Base-by-base conservation (phyloP, 164 flowering plant species). In the Warburgia ugandensis region DNA sequence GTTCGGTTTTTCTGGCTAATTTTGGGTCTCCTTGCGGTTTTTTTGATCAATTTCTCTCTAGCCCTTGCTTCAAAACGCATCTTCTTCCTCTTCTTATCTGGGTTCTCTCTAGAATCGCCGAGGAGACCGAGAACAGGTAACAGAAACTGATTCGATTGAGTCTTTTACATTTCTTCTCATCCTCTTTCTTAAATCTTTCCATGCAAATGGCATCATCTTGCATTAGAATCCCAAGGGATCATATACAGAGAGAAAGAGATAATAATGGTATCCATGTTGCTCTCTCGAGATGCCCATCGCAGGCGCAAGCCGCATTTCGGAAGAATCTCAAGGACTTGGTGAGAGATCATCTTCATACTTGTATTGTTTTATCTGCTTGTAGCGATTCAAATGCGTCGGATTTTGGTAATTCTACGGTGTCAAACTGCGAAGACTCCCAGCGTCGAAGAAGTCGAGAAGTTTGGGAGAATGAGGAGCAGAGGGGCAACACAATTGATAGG, bases 321-420 rank as follows among this genome's bases (percentile, higher is more conserved):
- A 75, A 74, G 55, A 79, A 73, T 60, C 52, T 76, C 35, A 70
- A 75, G 25, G 75, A 58, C 0, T 50, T 84, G 52, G 83, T 81
- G 27, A 65, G 69, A 41, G 75, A 63, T 55, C 71, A 66, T 29
- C 54, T 65, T 46, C 59, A 54, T 12, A 29, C 70, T 45, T 54
- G 71, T 56, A 61, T 56, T 45, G 45, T 40, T 2, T 29, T 56
- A 8, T 46, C 68, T 6, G 6, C 39, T 2, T 45, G 48, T 6
- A 23, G 33, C 22, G 56, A 53, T n/a, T 21, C 48, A 7, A 35
- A 45, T 2, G 30, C 19, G 6, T 45, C 30, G 20, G 27, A 45
- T 14, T 27, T 14, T 13, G 16, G n/a, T 14, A 17, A 40, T 12
- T 9, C 20, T 3, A 26, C 28, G 13, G 25, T 21, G 25, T 13